phyloP scores from a whole-genome alignment of 129 eudicot species.

The Pseudognaphalium luteoalbum region DNA sequence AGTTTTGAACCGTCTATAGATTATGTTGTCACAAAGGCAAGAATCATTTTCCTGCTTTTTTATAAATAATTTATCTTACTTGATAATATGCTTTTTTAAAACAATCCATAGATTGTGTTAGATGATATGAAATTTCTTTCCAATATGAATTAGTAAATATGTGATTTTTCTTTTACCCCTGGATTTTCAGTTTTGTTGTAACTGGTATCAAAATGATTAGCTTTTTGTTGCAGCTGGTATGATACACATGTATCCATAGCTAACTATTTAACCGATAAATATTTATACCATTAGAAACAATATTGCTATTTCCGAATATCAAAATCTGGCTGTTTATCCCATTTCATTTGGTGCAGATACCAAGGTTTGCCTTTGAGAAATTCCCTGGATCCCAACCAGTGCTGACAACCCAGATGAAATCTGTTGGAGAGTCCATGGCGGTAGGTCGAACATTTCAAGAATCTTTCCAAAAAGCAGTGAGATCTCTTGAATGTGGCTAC shows the following conservation, averaged over 20 bases:
- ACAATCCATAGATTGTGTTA: background rate
- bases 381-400: conserved; percentile 85
- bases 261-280: background rate
- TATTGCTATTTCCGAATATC: background rate
- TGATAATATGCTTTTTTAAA: background rate
- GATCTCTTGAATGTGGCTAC: conserved; percentile 80
- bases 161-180: background rate
- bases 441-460: conserved; percentile 96
- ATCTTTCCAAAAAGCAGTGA: conserved; percentile 86
- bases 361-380: conserved; percentile 93
- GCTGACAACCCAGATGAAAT: conserved; percentile 91
- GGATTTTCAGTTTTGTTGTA: background rate
- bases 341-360: conserved; percentile 59
- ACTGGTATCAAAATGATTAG: background rate
- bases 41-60: conserved; percentile 7
- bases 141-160: background rate
- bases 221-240: background rate
- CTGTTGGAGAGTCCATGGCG: conserved; percentile 97
- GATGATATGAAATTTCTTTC: no score
- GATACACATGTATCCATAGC: background rate
- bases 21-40: conserved; percentile 91
- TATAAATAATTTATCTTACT: background rate
- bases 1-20: conserved; percentile 91
- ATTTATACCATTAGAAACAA: background rate
- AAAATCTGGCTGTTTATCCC: background rate